Evolutionary conservation across 2,329 filamentous ascomycete genomes (phyloP).

Genomic region (Penicillium sp.): DNA sequence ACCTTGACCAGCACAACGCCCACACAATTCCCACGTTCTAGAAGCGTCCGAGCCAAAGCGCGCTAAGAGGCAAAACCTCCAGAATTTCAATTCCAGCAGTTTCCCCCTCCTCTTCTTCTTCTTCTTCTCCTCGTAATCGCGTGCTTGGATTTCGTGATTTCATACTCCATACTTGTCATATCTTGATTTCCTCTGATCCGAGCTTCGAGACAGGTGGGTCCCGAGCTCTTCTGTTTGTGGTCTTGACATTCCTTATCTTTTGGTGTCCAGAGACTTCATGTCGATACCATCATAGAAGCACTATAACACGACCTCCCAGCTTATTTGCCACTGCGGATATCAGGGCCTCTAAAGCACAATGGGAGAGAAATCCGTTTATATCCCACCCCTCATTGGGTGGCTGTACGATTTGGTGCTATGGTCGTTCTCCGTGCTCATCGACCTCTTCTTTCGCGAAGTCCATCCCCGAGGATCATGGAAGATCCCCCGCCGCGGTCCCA

Average conservation of each 20-base stretch:
- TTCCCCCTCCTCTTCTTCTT: slow-evolving; percentile 7
- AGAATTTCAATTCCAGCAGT: slow-evolving; percentile 11
- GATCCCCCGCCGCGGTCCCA: slow-evolving; percentile 78
- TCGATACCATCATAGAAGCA: slow-evolving; percentile 6
- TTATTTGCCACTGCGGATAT: neutral
- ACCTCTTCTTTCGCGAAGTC: slow-evolving; percentile 97
- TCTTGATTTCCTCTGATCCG: neutral
- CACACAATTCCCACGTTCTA: slow-evolving; percentile 12
- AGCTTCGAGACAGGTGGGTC: slow-evolving; percentile 3
- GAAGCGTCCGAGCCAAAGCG: slow-evolving; percentile 19
- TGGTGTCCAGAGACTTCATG: slow-evolving; percentile 5
- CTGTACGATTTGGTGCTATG: slow-evolving; percentile 50
- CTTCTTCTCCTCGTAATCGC: neutral
- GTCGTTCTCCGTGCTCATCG: slow-evolving; percentile 65
- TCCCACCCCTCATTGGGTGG: slow-evolving; percentile 48
- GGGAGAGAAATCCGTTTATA: slow-evolving; percentile 37
- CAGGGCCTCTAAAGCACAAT: slow-evolving; percentile 21
- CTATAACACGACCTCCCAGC: neutral
- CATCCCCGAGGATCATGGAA: slow-evolving; percentile 94
- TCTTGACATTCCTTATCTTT: slow-evolving; percentile 4
- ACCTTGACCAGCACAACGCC: too few species aligned
- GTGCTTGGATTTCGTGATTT: slow-evolving; percentile 2
- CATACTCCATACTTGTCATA: neutral
- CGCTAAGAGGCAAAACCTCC: slow-evolving; percentile 16
- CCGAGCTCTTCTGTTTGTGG: slow-evolving; percentile 1